phyloP scores from a whole-genome alignment of 805 yeast species.

The Barnettozyma salicaria region DNA sequence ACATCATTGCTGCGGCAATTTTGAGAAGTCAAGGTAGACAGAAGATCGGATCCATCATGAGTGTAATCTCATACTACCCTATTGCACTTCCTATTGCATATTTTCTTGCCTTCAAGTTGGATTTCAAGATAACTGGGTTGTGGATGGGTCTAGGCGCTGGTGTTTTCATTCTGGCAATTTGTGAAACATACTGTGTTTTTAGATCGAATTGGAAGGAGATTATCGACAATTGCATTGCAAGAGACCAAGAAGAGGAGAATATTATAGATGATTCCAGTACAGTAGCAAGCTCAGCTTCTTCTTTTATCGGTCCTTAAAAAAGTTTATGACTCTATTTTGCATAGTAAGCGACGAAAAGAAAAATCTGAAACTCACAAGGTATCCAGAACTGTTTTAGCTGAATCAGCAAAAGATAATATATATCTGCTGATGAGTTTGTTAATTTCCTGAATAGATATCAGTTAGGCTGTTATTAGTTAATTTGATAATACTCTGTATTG shows the following conservation, averaged over 20 bases:
- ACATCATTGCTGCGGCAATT: conserved; percentile 66
- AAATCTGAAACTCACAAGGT: too few relatives aligned
- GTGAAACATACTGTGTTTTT: conserved; percentile 42
- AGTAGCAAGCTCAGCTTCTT: conserved; percentile 19
- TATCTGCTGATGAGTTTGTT: too few relatives aligned
- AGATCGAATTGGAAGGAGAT: conserved; percentile 50
- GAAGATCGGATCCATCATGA: conserved; percentile 62
- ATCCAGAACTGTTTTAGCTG: too few relatives aligned
- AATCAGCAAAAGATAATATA: too few relatives aligned
- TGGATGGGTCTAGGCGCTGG: conserved; percentile 76
- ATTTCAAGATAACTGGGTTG: conserved; percentile 51
- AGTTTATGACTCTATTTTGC: too few relatives aligned
- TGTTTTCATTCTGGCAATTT: conserved; percentile 44
- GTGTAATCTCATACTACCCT: conserved; percentile 63
- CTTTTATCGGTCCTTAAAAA: conserved; percentile 1
- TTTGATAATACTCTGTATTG: too few relatives aligned
- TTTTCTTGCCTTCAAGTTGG: conserved; percentile 44
- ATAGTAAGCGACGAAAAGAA: too few relatives aligned
- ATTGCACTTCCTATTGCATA: conserved; percentile 66
- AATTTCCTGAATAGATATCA: too few relatives aligned
- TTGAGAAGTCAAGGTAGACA: conserved; percentile 75
- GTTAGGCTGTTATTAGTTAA: too few relatives aligned
- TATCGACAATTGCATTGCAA: conserved; percentile 27
- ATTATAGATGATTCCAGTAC: conserved; percentile 24
- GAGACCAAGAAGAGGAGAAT: conserved; percentile 27